Evolutionary conservation across 331 rosid species (phyloP).

Genomic region (Malus hybrid): DNA sequence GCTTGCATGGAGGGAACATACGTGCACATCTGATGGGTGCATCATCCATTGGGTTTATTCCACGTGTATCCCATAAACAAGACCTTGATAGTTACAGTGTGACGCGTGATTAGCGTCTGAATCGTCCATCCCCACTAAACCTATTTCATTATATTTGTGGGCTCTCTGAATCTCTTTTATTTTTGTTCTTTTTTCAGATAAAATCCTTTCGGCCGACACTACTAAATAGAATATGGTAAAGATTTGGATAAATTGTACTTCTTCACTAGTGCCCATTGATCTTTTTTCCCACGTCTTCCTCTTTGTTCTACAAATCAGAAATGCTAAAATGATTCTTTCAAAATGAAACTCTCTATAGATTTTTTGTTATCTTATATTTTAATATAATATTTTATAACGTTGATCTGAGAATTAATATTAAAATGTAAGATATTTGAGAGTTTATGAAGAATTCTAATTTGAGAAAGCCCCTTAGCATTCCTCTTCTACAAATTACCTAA

Average conservation of each 20-base stretch:
- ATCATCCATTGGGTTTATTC: not conserved
- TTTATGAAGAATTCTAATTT: too few species aligned
- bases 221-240: not conserved
- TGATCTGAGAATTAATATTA: too few species aligned
- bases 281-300: too few species aligned
- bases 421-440: fast-evolving
- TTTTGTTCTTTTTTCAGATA: not conserved
- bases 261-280: not conserved
- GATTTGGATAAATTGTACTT: not conserved
- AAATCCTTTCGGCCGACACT: constrained; percentile 41
- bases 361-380: fast-evolving
- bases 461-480: too few species aligned
- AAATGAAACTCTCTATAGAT: too few species aligned
- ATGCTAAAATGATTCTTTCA: too few species aligned
- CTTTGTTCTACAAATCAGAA: too few species aligned
- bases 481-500: too few species aligned
- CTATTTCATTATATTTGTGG: not conserved
- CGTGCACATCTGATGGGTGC: constrained; percentile 19
- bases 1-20: constrained; percentile 33
- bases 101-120: constrained; percentile 28
- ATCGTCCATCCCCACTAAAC: not conserved
- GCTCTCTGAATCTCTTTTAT: not conserved
- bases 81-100: not conserved
- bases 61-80: constrained; percentile 18
- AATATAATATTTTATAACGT: too few species aligned